Percentiles rank a stretch among this genome's conserved stretches.
These are phyloP conservation scores for Penicillium psychrosexuale DNA, from an alignment of 2,329 filamentous ascomycete genomes.

Conservation along the genomic window DNA sequence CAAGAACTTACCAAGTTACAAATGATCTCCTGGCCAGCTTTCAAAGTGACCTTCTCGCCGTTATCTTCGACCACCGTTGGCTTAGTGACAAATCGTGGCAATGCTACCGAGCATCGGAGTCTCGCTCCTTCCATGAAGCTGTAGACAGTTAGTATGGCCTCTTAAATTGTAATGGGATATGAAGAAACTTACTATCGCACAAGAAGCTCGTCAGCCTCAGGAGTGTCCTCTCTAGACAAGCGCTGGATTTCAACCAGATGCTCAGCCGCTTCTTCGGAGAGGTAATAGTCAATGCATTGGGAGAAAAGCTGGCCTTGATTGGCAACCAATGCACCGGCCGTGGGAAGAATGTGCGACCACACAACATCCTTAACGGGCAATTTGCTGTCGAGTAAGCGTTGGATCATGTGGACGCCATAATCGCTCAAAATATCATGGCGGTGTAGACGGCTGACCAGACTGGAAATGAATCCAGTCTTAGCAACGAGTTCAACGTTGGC, in stretches of 20 bases:
- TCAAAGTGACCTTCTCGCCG: slow-evolving; percentile 31
- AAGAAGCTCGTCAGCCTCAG: slow-evolving; percentile 48
- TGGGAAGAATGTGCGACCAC: slow-evolving; percentile 57
- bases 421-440: slow-evolving; percentile 45
- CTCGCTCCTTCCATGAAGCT: slow-evolving; percentile 44
- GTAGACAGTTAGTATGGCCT: slow-evolving; percentile 10
- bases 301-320: slow-evolving; percentile 59
- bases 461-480: slow-evolving; percentile 41
- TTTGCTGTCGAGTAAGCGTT: slow-evolving; percentile 49
- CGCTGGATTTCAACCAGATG: slow-evolving; percentile 50
- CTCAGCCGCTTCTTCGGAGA: slow-evolving; percentile 48
- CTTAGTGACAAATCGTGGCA: slow-evolving; percentile 37
- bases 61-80: slow-evolving; percentile 36
- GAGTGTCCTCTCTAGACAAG: slow-evolving; percentile 47
- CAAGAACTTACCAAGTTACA: slow-evolving; percentile 36
- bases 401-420: slow-evolving; percentile 57
- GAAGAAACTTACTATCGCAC: slow-evolving; percentile 48
- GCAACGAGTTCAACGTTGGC: slow-evolving; percentile 49
- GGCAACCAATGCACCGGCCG: slow-evolving; percentile 54
- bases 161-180: background rate
- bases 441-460: slow-evolving; percentile 42
- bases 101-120: slow-evolving; percentile 37
- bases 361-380: slow-evolving; percentile 51
- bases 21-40: slow-evolving; percentile 35
- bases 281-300: slow-evolving; percentile 57